Base-by-base conservation (phyloP, 805 yeast genomes). In the Cyberlindnera galapagoensis region DNA sequence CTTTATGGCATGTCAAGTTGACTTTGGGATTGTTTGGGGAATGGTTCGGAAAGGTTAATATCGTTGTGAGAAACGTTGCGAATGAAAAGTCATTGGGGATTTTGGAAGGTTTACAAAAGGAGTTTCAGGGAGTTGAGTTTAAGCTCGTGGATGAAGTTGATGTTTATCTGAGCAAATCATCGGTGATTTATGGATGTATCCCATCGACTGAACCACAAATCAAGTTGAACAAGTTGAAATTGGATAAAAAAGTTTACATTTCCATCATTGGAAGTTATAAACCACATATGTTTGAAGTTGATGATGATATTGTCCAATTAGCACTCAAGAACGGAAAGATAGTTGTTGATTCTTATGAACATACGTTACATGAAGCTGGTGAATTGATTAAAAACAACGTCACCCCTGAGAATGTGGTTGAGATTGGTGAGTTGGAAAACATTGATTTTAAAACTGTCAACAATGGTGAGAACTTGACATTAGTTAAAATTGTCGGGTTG, bases 221-320 rank as follows among this genome's bases (percentile, higher is more conserved):
- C 33, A 48, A 48, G 21, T 48, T 51, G 9, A 37, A 50, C 34
- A 50, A 52, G 23, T 30, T 72, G 42, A 47, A 50, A 36, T 18
- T 38, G 12, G 21, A 46, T 36, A 31, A 36, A n/a, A 47, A 44
- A 18, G 53, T 62, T 20, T 78, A 66, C 50, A 66, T 78, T 27
- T 69, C 77, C 11, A 56, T 76, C 20, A 77, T 78, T 45, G 86
- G 86, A 1, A 72, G 80, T 13, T 78, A 76, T 50, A 74, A 75
- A 49, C 83, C 83, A 10, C 67, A 69, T 39, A 76, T 78, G 85
- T 62, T 62, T 24, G 86, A 78, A 52, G 65, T 76, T 32, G 81
- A 75, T 39, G 56, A 55, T 17, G 54, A 57, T 3, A 54, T 69
- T 24, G 56, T 73, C 9, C 44, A 44, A 17, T 50, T 65, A 36